Evolutionary conservation across 2,329 filamentous ascomycete species (phyloP).

Genomic region (Colletotrichum noveboracense): DNA sequence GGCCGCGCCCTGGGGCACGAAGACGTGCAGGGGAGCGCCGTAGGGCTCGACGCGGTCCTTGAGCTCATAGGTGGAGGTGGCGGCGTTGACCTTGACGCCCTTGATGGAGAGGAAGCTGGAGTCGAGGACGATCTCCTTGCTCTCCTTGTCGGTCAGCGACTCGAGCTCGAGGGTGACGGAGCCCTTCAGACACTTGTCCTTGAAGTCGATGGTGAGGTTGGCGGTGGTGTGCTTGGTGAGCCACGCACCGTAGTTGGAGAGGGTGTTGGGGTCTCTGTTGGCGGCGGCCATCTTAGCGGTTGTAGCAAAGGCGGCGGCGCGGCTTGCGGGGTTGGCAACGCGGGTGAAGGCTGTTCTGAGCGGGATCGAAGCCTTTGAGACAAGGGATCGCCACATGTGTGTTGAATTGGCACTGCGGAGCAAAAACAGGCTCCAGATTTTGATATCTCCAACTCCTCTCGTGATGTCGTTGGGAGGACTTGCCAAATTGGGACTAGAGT

Average conservation of each 20-base stretch:
- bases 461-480: slow-evolving; percentile 20
- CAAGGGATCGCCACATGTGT: slow-evolving; percentile 21
- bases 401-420: slow-evolving; percentile 3
- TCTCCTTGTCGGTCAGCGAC: slow-evolving; percentile 75
- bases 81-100: slow-evolving; percentile 72
- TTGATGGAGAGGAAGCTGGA: slow-evolving; percentile 82
- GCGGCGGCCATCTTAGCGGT: slow-evolving; percentile 20
- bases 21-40: slow-evolving; percentile 72
- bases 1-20: slow-evolving; percentile 58
- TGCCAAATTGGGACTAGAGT: slow-evolving; percentile 19
- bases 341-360: slow-evolving; percentile 14
- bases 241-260: slow-evolving; percentile 92
- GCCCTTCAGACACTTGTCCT: slow-evolving; percentile 76
- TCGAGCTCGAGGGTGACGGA: slow-evolving; percentile 78
- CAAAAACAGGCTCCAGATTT: slow-evolving; percentile 8
- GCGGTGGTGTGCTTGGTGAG: slow-evolving; percentile 83
- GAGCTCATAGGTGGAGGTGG: slow-evolving; percentile 69
- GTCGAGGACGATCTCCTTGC: slow-evolving; percentile 83
- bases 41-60: slow-evolving; percentile 75
- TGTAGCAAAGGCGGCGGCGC: slow-evolving; percentile 1
- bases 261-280: slow-evolving; percentile 82
- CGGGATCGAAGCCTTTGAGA: slow-evolving; percentile 15
- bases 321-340: neutral
- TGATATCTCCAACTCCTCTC: slow-evolving; percentile 11
- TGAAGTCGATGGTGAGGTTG: slow-evolving; percentile 84